Base-by-base conservation (phyloP, 2,329 filamentous ascomycete genomes). In the Diaporthe destruens region DNA sequence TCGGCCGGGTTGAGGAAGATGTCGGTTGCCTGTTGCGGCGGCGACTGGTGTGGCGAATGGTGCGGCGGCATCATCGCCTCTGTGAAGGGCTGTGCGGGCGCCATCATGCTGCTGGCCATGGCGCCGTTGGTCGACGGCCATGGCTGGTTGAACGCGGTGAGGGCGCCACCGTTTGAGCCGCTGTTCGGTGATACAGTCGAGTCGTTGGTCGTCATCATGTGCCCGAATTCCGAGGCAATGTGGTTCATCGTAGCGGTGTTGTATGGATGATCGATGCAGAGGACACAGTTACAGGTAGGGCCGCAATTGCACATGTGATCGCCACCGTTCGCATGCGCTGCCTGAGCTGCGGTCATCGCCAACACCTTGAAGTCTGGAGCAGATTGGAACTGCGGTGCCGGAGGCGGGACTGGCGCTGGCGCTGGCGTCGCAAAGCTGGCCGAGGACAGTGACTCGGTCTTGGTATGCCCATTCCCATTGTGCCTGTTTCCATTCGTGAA, bases 181-280 rank as follows among this genome's bases (percentile, higher is more conserved):
- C 32, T 67, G 44, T 44, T 54, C 2, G 68, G 55, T 36, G 68
- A 70, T 9, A 70, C n/a, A 6, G 32, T 44, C 34, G 44, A 36
- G n/a, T 32, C 69, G 69, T 77, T 73, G 8, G 72, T 74, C 2
- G 59, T 85, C 81, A 72, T 74, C 75, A 65, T 72, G 14, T 74
- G 73, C 32, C 73, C 72, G 36, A 72, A 74, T 23, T 76, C 75
- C 23, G 70, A 68, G 36, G 69, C 70, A 51, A 74, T 73, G 63
- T 74, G 73, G 65, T 83, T 84, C 74, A 84, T 87, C 66, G 88
- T 93, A 29, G 90, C 88, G 9, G 89, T 85, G 76, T 93, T 93
- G 77, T 90, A 92, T 16, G 91, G 90, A 78, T 93, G 91, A 2
- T 88, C 89, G 6, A 90, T 86, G 78, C 92, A 94, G 14, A 91